Conservation (phyloP, 345 rosid species). For the Acer negundo region DNA sequence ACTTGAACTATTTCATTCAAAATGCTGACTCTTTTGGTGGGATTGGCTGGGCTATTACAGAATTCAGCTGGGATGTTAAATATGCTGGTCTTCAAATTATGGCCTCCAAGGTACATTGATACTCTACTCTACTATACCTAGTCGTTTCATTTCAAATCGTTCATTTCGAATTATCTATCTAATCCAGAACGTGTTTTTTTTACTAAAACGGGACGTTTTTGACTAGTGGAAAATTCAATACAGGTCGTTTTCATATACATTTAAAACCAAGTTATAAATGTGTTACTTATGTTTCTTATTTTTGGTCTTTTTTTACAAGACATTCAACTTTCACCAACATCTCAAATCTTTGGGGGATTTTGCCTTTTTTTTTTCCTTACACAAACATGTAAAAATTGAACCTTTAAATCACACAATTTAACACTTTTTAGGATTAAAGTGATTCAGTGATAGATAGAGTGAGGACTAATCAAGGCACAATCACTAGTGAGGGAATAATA, state of each 20-base stretch:
- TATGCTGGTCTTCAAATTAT: slow-evolving; percentile 80
- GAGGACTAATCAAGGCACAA: slow-evolving; percentile 25
- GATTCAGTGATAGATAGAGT: slow-evolving; percentile 17
- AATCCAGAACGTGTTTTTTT: too few relatives aligned
- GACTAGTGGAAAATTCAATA: too few relatives aligned
- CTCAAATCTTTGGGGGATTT: slow-evolving; percentile 30
- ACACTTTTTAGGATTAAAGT: slow-evolving; percentile 20
- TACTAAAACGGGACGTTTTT: too few relatives aligned
- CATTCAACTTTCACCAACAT: background rate
- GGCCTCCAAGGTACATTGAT: slow-evolving; percentile 67
- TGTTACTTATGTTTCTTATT: too few relatives aligned
- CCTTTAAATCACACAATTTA: slow-evolving; percentile 18
- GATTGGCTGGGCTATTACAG: slow-evolving; percentile 84
- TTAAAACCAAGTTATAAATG: too few relatives aligned
- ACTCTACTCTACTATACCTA: too few relatives aligned
- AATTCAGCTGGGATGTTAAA: slow-evolving; percentile 99
- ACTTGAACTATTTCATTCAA: slow-evolving; percentile 53
- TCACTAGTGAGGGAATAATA: background rate
- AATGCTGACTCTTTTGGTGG: slow-evolving; percentile 77
- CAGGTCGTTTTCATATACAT: too few relatives aligned
- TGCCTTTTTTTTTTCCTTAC: slow-evolving; percentile 34
- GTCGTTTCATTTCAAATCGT: too few relatives aligned
- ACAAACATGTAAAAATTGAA: background rate
- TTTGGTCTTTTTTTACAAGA: background rate
- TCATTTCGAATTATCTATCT: too few relatives aligned